These are phyloP conservation scores for Ceratocystis albifundus DNA, from an alignment of 2,329 filamentous ascomycete genomes.

Conservation along the genomic window DNA sequence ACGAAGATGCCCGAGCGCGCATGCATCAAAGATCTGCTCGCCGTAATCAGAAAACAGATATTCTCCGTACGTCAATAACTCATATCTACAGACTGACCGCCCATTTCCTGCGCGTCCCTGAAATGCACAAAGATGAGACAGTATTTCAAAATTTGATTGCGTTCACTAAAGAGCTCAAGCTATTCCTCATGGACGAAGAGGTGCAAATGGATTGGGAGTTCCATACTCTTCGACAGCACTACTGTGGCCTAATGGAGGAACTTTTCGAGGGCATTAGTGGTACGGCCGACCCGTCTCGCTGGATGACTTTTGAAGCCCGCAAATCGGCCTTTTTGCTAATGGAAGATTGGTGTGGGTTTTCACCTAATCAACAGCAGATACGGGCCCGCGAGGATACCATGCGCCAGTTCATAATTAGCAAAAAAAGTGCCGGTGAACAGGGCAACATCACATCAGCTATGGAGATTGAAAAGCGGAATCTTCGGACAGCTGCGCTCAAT, in stretches of 20 bases:
- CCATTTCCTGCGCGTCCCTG: conserved; percentile 67
- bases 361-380: conserved; percentile 76
- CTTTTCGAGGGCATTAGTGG: conserved; percentile 84
- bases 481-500: conserved; percentile 80
- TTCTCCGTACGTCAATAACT: conserved; percentile 84
- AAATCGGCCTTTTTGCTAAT: conserved; percentile 93
- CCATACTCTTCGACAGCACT: conserved; percentile 80
- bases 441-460: conserved; percentile 75
- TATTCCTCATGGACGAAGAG: conserved; percentile 89
- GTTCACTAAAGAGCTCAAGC: conserved; percentile 82
- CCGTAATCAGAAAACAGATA: conserved; percentile 71
- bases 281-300: conserved; percentile 71
- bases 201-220: conserved; percentile 93
- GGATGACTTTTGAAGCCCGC: conserved; percentile 94
- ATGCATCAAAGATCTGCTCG: conserved; percentile 81
- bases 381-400: conserved; percentile 74
- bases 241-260: conserved; percentile 86
- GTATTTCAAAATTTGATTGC: conserved; percentile 77
- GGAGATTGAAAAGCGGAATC: conserved; percentile 92
- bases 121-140: conserved; percentile 78
- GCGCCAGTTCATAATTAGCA: conserved; percentile 71
- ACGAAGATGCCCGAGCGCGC: conserved; percentile 74
- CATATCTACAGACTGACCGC: conserved; percentile 92
- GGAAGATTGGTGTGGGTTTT: conserved; percentile 99
- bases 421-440: conserved; percentile 63